phyloP scores from a whole-genome alignment of 2,329 filamentous ascomycete species.

The Sporothrix dimorphospora region DNA sequence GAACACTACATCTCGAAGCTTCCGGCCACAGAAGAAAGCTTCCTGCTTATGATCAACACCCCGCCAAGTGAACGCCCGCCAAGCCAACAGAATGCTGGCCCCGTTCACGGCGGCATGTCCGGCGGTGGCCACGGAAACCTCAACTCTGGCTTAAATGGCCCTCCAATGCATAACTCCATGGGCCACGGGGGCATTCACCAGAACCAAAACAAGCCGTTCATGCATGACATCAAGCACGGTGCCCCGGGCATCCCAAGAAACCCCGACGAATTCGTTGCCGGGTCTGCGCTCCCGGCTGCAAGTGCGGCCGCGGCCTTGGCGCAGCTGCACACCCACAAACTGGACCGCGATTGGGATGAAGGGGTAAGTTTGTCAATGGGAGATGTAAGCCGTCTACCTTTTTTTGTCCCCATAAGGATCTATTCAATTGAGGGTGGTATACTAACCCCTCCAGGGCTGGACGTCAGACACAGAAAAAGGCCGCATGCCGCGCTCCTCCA shows the following conservation, averaged over 20 bases:
- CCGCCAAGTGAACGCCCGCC: constrained; percentile 59
- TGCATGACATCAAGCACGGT: constrained; percentile 65
- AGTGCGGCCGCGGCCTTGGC: constrained; percentile 85
- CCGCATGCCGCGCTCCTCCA: constrained; percentile 65
- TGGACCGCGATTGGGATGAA: constrained; percentile 78
- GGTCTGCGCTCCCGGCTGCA: constrained; percentile 66
- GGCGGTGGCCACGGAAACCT: constrained; percentile 9
- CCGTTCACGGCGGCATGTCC: constrained; percentile 34
- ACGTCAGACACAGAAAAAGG: constrained; percentile 71
- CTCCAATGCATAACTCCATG: constrained; percentile 19
- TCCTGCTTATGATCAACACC: constrained; percentile 92
- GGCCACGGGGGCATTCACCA: constrained; percentile 33
- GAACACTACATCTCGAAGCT: constrained; percentile 98
- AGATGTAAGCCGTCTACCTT: constrained; percentile 31
- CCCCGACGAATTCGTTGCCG: constrained; percentile 69
- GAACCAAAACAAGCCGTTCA: constrained; percentile 51
- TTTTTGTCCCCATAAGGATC: too few relatives aligned
- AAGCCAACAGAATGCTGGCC: constrained; percentile 42
- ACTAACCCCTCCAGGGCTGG: constrained; percentile 59
- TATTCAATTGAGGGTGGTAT: not conserved
- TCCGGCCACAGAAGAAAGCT: constrained; percentile 96
- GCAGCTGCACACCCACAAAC: constrained; percentile 76
- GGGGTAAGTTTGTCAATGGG: constrained; percentile 51
- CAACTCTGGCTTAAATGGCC: constrained; percentile 16
- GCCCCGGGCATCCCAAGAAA: constrained; percentile 70